Evolutionary conservation across 2,329 filamentous ascomycete genomes (phyloP).

Genomic region (Sarocladium strictum): DNA sequence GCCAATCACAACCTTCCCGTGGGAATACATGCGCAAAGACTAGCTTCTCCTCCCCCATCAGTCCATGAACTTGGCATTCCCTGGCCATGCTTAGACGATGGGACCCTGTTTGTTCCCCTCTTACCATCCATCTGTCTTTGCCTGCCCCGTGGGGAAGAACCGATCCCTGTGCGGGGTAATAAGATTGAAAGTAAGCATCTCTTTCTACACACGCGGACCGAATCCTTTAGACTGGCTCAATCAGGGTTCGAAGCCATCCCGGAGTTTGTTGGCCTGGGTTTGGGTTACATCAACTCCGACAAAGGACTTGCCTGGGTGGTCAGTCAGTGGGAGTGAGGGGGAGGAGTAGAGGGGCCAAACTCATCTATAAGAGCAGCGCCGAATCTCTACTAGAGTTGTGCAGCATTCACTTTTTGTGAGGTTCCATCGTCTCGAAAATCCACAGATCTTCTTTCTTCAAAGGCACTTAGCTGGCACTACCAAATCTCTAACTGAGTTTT

Average conservation of each 20-base stretch:
- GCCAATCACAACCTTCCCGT: background rate
- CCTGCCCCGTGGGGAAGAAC: background rate
- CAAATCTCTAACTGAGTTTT: background rate
- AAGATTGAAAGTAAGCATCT: background rate
- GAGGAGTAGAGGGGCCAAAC: too few species aligned
- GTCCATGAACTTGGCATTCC: background rate
- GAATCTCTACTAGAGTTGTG: background rate
- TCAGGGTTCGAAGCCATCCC: too few species aligned
- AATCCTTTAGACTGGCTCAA: background rate
- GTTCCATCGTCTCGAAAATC: background rate
- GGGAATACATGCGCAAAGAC: background rate
- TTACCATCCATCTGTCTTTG: too few species aligned
- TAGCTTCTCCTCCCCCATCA: background rate
- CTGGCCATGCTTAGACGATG: too few species aligned
- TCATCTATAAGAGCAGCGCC: background rate
- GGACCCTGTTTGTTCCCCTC: too few species aligned
- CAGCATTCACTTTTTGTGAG: background rate
- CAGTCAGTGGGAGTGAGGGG: too few species aligned
- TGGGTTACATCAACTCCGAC: too few species aligned
- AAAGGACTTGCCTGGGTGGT: too few species aligned
- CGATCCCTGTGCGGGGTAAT: background rate
- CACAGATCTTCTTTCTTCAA: background rate
- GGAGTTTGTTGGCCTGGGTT: too few species aligned
- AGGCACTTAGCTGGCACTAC: background rate
- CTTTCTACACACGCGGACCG: background rate